These are phyloP conservation scores for Fomitopsis pulvina DNA, from an alignment of 768 basidiomycete species.

Conservation along the genomic window DNA sequence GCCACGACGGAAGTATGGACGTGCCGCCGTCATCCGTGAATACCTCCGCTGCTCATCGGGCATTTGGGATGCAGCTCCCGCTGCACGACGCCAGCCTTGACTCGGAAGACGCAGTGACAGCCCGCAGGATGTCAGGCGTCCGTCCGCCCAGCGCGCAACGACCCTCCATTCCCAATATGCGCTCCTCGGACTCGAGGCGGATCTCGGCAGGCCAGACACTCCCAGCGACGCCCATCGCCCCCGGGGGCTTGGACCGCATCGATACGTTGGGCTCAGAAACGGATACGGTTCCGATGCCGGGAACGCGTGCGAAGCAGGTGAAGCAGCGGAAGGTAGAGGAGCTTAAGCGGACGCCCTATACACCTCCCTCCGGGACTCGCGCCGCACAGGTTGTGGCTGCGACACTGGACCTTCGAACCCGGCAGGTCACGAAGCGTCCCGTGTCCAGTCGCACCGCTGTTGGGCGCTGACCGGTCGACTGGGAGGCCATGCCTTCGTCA, in stretches of 20 bases:
- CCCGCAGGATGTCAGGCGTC: not conserved
- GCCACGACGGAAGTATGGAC: not conserved
- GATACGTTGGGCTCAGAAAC: constrained; percentile 5
- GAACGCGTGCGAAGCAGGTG: constrained; percentile 13
- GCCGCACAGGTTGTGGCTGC: constrained; percentile 4
- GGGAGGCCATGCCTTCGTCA: too few species aligned
- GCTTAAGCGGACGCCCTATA: constrained; percentile 3
- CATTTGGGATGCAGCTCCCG: not conserved
- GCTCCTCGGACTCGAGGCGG: too few species aligned
- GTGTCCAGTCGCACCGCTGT: not conserved
- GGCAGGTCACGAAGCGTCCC: not conserved
- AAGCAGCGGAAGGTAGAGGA: constrained; percentile 7
- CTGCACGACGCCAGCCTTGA: not conserved
- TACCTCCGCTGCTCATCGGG: not conserved
- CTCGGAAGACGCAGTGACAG: not conserved
- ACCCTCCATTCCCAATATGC: not conserved
- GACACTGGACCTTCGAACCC: constrained; percentile 2
- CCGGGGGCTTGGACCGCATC: not conserved
- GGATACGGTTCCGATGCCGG: constrained; percentile 10
- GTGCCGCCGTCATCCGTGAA: not conserved
- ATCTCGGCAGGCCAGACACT: not conserved
- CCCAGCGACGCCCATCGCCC: not conserved
- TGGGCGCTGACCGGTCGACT: not conserved
- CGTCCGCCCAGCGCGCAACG: not conserved
- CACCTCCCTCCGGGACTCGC: constrained; percentile 10